Evolutionary conservation across 202 grass and related monocot genomes (phyloP).

Genomic region (Panicum hallii): DNA sequence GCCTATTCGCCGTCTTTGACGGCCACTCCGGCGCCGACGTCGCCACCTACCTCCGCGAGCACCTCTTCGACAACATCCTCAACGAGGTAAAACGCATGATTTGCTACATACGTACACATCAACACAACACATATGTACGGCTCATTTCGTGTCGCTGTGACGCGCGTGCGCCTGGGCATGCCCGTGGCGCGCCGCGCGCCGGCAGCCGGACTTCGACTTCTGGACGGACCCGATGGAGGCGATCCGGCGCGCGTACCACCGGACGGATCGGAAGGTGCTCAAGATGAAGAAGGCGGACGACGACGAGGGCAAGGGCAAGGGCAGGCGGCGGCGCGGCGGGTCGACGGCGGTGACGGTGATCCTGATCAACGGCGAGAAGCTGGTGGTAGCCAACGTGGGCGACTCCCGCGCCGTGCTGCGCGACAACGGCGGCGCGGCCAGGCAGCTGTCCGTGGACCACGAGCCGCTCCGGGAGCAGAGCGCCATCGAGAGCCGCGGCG

Average conservation of each 20-base stretch:
- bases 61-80: conserved; percentile 74
- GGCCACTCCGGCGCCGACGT: conserved; percentile 64
- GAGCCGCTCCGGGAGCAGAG: conserved; percentile 58
- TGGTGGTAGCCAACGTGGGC: conserved; percentile 63
- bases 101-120: too few relatives aligned
- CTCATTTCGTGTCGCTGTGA: background rate
- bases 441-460: conserved; percentile 77
- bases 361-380: conserved; percentile 57
- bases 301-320: background rate
- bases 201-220: conserved; percentile 65
- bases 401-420: conserved; percentile 65
- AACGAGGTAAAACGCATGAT: too few relatives aligned
- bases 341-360: conserved; percentile 70
- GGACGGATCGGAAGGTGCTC: conserved; percentile 60
- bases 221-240: conserved; percentile 62
- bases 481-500: conserved; percentile 56
- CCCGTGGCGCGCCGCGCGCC: background rate
- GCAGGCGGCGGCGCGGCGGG: conserved; percentile 39
- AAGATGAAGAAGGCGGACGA: conserved; percentile 24
- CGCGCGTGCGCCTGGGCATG: background rate
- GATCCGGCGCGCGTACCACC: conserved; percentile 61
- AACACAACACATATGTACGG: too few relatives aligned
- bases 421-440: conserved; percentile 29
- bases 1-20: conserved; percentile 72
- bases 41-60: conserved; percentile 59